phyloP scores from a whole-genome alignment of 495 filamentous ascomycete species.

The Neurospora hispaniola region DNA sequence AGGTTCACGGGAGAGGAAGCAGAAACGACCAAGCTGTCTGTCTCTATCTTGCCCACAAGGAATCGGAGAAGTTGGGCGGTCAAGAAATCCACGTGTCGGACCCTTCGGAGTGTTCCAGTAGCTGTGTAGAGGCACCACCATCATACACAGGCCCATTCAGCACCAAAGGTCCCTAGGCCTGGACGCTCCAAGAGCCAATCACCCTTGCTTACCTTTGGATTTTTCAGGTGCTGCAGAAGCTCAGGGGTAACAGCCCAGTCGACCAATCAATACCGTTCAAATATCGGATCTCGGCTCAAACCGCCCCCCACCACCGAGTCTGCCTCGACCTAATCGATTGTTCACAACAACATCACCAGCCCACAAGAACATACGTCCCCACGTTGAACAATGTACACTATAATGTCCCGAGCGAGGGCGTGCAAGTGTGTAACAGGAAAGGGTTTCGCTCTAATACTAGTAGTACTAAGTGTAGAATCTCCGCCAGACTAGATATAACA shows the following conservation, averaged over 20 bases:
- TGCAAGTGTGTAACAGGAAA: background rate
- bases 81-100: background rate
- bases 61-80: background rate
- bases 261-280: background rate
- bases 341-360: background rate
- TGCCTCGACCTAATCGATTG: background rate
- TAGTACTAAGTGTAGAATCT: background rate
- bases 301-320: background rate
- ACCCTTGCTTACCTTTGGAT: background rate
- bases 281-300: background rate
- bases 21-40: background rate
- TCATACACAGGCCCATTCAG: background rate
- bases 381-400: too few relatives aligned
- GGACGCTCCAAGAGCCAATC: background rate
- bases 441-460: background rate
- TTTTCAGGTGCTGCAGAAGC: background rate
- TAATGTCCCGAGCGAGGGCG: too few relatives aligned
- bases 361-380: background rate
- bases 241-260: background rate
- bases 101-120: background rate
- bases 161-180: background rate
- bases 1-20: background rate
- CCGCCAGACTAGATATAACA: background rate
- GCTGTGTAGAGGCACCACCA: background rate
- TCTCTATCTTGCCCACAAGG: background rate